Base-by-base conservation (phyloP, 805 yeast genomes). In the Ogataea siamensis region DNA sequence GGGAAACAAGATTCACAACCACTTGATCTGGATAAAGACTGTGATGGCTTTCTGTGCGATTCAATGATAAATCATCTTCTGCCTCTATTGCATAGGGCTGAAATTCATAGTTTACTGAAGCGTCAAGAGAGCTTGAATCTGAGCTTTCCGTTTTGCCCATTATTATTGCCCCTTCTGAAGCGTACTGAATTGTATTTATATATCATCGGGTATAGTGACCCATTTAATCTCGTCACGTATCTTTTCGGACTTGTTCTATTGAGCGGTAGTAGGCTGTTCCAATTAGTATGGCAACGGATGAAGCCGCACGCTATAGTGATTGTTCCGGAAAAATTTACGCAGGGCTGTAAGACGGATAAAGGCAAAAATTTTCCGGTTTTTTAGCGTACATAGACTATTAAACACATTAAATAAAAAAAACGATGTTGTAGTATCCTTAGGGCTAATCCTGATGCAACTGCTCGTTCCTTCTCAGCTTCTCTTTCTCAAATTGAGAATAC, bases 401-500 rank as follows among this genome's bases (percentile, higher is more conserved):
- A 43, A 41, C 19, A n/a, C 29, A 41, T 21, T 42, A 36, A 21
- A 26, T 20, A 23, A 32, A 32, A 31, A 29, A 18, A 20, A 21
- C n/a, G 14, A 16, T 25, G 13, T 18, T 12, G 10, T 27, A 19
- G 23, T n/a, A 24, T 23, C 15, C 13, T n/a, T 12, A 26, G 20
- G 25, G n/a, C 28, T 23, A 15, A 9, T 25, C 38, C 14, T 31
- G 36, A 14, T 42, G 48, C 34, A 38, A 29, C 27, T 35, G 35
- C 22, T 47, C 49, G 25, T 50, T 44, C 39, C 62, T 55, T 50
- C 63, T 57, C 40, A 51, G 55, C 51, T 71, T 73, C 55, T 78
- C 83, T 48, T 76, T 65, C 47, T 78, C 81, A 53, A 73, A 68
- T 47, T 74, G 78, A 52, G 73, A 76, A 51, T 74, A 73, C 54